Evolutionary conservation across 345 rosid species (phyloP).

Genomic region (Physaria fendleri): DNA sequence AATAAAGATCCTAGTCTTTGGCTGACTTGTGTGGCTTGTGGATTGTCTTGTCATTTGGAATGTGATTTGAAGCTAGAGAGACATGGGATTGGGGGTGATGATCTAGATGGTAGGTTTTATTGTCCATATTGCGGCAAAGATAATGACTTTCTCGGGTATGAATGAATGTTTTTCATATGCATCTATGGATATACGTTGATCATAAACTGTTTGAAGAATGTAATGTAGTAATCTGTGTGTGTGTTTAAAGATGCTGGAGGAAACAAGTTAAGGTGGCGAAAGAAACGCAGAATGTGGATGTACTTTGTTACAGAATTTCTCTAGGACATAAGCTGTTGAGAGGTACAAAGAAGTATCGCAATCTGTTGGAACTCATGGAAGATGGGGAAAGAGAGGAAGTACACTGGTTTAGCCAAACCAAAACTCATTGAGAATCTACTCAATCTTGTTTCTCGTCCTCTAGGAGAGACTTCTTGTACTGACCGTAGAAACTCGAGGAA

Average conservation of each 20-base stretch:
- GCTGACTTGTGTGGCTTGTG: conserved; percentile 79
- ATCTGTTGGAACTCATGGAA: too few species aligned
- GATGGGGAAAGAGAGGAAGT: too few species aligned
- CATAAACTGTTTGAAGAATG: not conserved
- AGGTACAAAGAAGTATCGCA: conserved; percentile 48
- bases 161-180: not conserved
- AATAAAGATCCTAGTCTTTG: conserved; percentile 95
- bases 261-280: conserved; percentile 72
- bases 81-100: conserved; percentile 56
- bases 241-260: conserved; percentile 69
- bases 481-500: conserved; percentile 44
- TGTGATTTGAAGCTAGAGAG: conserved; percentile 68
- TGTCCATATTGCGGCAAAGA: conserved; percentile 72
- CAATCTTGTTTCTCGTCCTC: conserved; percentile 57
- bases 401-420: conserved; percentile 81
- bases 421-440: conserved; percentile 89
- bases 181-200: not conserved
- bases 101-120: conserved; percentile 67
- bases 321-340: conserved; percentile 67
- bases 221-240: conserved; percentile 1
- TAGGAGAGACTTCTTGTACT: conserved; percentile 28
- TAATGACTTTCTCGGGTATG: conserved; percentile 83
- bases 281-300: conserved; percentile 78
- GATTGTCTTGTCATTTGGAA: conserved; percentile 83
- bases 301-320: conserved; percentile 81